phyloP scores from a whole-genome alignment of 345 rosid genomes.

The Lenwebbia sp. region DNA sequence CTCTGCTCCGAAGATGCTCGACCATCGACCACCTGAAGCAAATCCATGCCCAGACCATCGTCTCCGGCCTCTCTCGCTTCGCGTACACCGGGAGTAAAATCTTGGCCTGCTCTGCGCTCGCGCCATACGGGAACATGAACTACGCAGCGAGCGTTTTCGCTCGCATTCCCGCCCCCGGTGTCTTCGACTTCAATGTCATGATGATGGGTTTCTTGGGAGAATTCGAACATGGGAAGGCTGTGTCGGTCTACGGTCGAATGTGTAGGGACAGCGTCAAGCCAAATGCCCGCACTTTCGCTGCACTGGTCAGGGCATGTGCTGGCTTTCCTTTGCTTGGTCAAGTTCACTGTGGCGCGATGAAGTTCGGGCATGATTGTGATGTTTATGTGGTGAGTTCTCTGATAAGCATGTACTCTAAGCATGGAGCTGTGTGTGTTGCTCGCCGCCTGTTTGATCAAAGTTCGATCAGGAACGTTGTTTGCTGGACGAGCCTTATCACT shows the following conservation, averaged over 20 bases:
- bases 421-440: constrained; percentile 8
- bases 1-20: constrained; percentile 11
- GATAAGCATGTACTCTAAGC: constrained; percentile 7
- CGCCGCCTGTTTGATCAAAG: constrained; percentile 7
- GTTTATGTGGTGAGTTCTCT: constrained; percentile 10
- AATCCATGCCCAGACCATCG: constrained; percentile 18
- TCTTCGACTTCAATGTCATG: constrained; percentile 16
- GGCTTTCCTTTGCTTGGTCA: constrained; percentile 9
- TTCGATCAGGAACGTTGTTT: constrained; percentile 9
- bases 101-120: constrained; percentile 11
- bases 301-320: constrained; percentile 8
- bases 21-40: constrained; percentile 10
- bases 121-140: constrained; percentile 5
- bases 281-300: constrained; percentile 11
- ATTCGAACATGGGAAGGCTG: constrained; percentile 2
- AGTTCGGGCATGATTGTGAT: constrained; percentile 13
- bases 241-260: constrained; percentile 11
- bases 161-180: constrained; percentile 6
- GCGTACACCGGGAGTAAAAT: constrained; percentile 16
- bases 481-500: constrained; percentile 13
- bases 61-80: constrained; percentile 7
- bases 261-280: constrained; percentile 5
- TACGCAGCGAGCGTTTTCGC: constrained; percentile 10
- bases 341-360: constrained; percentile 4
- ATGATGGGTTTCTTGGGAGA: constrained; percentile 15